These are phyloP conservation scores for Phytophthora brassicae DNA, from an alignment of 352 stramenopile genomes.

Conservation along the genomic window DNA sequence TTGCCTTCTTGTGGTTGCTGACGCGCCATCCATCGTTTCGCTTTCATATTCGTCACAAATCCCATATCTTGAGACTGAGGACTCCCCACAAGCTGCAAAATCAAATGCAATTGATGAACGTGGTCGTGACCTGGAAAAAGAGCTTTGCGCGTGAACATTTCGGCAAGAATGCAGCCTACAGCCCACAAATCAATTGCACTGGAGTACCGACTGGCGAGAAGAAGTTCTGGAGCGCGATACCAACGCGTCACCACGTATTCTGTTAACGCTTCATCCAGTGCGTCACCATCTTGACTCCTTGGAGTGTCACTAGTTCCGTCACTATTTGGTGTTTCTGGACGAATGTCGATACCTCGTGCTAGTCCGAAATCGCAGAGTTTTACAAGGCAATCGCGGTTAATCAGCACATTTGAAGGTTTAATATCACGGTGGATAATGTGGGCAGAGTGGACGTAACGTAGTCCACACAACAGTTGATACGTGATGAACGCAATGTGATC, in stretches of 20 bases:
- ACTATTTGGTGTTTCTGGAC: conserved; percentile 20
- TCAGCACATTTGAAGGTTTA: conserved; percentile 96
- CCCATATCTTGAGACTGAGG: conserved; percentile 62
- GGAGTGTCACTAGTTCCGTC: conserved; percentile 29
- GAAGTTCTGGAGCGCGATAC: conserved; percentile 93
- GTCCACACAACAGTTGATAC: conserved; percentile 80
- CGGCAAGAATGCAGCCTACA: conserved; percentile 98
- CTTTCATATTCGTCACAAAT: conserved; percentile 85
- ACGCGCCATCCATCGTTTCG: conserved; percentile 79
- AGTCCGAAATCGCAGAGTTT: conserved; percentile 92
- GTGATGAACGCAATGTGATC: conserved; percentile 85
- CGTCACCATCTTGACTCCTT: conserved; percentile 40
- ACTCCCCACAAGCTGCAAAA: conserved; percentile 72
- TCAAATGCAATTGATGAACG: conserved; percentile 90
- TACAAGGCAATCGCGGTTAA: conserved; percentile 90
- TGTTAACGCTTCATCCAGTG: conserved; percentile 62
- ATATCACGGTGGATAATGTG: conserved; percentile 91
- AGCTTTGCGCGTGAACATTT: conserved; percentile 93
- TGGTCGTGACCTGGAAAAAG: conserved; percentile 85
- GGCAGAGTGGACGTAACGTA: conserved; percentile 88
- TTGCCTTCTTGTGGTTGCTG: conserved; percentile 68
- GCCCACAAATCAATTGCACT: conserved; percentile 95
- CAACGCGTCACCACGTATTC: conserved; percentile 95
- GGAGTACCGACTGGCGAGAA: conserved; percentile 95
- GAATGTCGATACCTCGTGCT: conserved; percentile 69